A percentile compares a stretch with the other conserved stretches of the same genome.
Evolutionary conservation across 2,329 filamentous ascomycete genomes (phyloP).

Genomic region (Coniochaeta sp.): DNA sequence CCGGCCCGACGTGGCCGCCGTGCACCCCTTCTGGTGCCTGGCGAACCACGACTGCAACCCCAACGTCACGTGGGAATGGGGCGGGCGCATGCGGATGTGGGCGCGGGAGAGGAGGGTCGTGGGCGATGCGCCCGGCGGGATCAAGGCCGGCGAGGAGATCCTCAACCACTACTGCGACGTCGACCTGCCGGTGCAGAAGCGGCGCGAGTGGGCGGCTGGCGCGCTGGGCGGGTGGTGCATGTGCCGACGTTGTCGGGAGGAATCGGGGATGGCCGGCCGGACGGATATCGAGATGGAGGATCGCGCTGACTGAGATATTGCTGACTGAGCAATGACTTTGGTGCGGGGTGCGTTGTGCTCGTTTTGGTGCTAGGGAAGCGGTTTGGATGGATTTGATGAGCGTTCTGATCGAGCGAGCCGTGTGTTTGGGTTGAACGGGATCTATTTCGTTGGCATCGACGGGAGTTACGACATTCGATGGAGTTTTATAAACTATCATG

Average conservation of each 20-base stretch:
- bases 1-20: constrained; percentile 82
- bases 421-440: neutral
- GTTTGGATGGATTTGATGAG: neutral
- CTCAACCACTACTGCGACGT: constrained; percentile 94
- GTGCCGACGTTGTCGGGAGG: constrained; percentile 74
- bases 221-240: constrained; percentile 84
- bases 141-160: constrained; percentile 76
- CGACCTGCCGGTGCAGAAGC: constrained; percentile 64
- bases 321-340: neutral
- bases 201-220: constrained; percentile 82
- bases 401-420: neutral
- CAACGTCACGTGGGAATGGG: constrained; percentile 93
- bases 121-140: constrained; percentile 45
- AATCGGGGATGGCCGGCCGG: constrained; percentile 37
- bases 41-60: constrained; percentile 96
- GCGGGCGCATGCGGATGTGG: constrained; percentile 66
- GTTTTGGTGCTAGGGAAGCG: neutral
- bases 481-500: neutral
- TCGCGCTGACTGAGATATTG: neutral
- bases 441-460: neutral
- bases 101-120: constrained; percentile 50
- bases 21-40: constrained; percentile 93
- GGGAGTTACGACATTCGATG: neutral
- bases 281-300: constrained; percentile 6
- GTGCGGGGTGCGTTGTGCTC: neutral